Conservation (phyloP, 164 flowering plant species). For the Hamamelis virginiana region DNA sequence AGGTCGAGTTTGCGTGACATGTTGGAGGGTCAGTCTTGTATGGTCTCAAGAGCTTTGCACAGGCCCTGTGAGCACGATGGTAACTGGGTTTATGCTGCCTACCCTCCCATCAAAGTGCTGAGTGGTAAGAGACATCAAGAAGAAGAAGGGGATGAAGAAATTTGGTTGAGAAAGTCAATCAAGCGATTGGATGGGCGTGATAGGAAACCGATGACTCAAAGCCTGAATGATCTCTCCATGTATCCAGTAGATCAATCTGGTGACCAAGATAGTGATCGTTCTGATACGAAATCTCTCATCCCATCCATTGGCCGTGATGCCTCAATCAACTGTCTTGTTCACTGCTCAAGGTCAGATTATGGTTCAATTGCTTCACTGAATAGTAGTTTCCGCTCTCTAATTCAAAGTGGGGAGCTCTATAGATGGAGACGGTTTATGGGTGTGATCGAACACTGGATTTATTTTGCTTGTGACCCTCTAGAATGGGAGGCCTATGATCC, state of each 20-base stretch:
- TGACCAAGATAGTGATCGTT: constrained; percentile 2
- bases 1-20: constrained; percentile 26
- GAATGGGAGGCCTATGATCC: constrained; percentile 94
- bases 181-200: constrained; percentile 17
- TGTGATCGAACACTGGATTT: constrained; percentile 82
- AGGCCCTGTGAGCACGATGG: constrained; percentile 38
- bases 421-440: constrained; percentile 49
- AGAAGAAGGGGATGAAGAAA: constrained; percentile 13
- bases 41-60: constrained; percentile 34
- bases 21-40: constrained; percentile 51
- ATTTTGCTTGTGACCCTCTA: constrained; percentile 67
- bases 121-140: constrained; percentile 28
- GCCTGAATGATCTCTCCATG: not conserved
- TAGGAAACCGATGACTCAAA: constrained; percentile 14
- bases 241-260: constrained; percentile 8
- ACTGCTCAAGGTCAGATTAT: constrained; percentile 79
- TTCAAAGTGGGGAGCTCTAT: constrained; percentile 68
- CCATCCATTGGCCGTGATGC: constrained; percentile 59
- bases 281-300: constrained; percentile 47
- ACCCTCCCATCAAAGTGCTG: constrained; percentile 37
- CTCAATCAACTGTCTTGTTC: constrained; percentile 62
- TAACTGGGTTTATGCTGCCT: constrained; percentile 26
- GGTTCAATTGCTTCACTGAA: constrained; percentile 64
- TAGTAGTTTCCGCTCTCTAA: constrained; percentile 47
- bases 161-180: constrained; percentile 12